Evolutionary conservation across 768 basidiomycete genomes (phyloP).

Genomic region (Termitomyces sp.): DNA sequence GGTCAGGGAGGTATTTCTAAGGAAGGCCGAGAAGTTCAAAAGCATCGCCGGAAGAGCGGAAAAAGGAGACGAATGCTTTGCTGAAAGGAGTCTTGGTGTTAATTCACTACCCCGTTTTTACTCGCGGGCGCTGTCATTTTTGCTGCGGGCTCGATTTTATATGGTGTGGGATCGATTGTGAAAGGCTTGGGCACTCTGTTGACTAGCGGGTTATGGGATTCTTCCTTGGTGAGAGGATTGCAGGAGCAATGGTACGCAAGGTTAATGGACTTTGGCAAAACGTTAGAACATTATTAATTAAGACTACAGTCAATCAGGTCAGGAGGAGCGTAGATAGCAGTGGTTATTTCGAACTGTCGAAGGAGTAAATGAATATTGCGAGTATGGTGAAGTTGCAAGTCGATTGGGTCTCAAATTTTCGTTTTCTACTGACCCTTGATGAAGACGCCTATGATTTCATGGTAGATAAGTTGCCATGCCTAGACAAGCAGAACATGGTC

Average conservation of each 20-base stretch:
- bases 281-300: not conserved
- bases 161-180: constrained; percentile 3
- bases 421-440: not conserved
- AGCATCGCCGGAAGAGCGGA: not conserved
- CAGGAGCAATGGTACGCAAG: not conserved
- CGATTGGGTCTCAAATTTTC: not conserved
- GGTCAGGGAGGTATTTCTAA: not conserved
- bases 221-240: no score
- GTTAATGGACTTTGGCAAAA: not conserved
- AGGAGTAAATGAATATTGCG: not conserved
- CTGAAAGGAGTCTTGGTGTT: not conserved
- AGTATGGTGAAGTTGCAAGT: not conserved
- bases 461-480: not conserved
- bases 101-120: not conserved
- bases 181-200: constrained; percentile 1
- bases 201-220: not conserved
- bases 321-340: not conserved
- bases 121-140: constrained; percentile 2
- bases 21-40: not conserved
- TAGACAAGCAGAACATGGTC: not conserved
- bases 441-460: not conserved
- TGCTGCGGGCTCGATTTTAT: constrained; percentile 3
- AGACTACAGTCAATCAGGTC: not conserved
- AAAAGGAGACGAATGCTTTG: not conserved
- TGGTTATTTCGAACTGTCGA: not conserved